These are phyloP conservation scores for Tuber microsphaerosporum DNA, from an alignment of 495 filamentous ascomycete species.

Conservation along the genomic window DNA sequence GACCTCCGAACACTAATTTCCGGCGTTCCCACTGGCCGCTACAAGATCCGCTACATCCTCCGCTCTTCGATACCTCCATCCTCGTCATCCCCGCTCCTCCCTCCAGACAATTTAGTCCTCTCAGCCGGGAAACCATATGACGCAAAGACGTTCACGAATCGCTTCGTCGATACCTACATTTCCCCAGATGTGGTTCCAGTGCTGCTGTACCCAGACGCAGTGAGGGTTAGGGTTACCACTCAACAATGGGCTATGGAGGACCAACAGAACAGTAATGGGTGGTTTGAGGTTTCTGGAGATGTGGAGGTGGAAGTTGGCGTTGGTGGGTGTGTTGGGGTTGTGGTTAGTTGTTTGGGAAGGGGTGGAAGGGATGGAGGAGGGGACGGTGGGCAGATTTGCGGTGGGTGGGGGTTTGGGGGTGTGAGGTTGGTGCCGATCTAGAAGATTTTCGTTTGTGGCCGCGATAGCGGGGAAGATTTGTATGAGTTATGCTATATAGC, in stretches of 20 bases:
- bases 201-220: conserved; percentile 22
- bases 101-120: conserved; percentile 23
- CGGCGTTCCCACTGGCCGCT: conserved; percentile 20
- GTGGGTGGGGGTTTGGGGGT: conserved; percentile 31
- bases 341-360: conserved; percentile 5
- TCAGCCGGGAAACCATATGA: conserved; percentile 27
- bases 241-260: conserved; percentile 5
- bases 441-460: not conserved
- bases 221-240: conserved; percentile 25
- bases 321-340: conserved; percentile 16
- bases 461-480: not conserved
- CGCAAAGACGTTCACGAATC: conserved; percentile 15
- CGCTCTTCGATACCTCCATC: not conserved
- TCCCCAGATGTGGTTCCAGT: conserved; percentile 19
- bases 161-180: conserved; percentile 23
- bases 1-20: conserved; percentile 27
- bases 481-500: not conserved
- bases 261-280: conserved; percentile 1
- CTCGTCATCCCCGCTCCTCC: conserved; percentile 7
- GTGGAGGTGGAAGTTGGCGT: conserved; percentile 12
- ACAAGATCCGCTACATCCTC: conserved; percentile 21
- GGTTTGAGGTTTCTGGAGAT: conserved; percentile 25
- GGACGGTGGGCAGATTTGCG: conserved; percentile 12
- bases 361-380: conserved; percentile 3
- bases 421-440: conserved; percentile 24